phyloP scores from a whole-genome alignment of 345 rosid genomes.

The Kandelia obovata region DNA sequence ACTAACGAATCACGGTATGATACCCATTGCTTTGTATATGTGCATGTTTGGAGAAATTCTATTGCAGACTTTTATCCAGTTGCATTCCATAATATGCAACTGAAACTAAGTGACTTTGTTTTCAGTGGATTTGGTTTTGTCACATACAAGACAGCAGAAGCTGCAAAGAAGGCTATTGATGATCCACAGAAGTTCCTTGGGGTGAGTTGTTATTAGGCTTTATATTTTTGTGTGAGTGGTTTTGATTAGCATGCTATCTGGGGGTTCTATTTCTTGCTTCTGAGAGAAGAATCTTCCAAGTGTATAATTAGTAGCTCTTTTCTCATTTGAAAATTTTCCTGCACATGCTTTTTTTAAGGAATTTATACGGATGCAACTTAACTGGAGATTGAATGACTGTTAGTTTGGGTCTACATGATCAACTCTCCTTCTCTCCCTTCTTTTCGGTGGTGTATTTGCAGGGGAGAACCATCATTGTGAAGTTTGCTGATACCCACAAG shows the following conservation, averaged over 20 bases:
- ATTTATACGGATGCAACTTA: no score
- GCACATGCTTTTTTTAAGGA: neutral
- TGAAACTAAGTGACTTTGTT: neutral
- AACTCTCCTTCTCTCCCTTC: neutral
- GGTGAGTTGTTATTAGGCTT: conserved; percentile 27
- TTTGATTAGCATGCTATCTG: no score
- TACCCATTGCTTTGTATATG: neutral
- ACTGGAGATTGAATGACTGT: neutral
- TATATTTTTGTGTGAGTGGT: no score
- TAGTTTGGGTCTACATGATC: neutral
- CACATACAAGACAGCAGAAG: conserved; percentile 55
- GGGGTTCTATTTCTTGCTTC: no score
- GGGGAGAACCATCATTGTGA: conserved; percentile 51
- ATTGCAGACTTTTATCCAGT: neutral
- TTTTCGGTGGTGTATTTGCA: conserved; percentile 11
- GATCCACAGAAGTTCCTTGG: conserved; percentile 56
- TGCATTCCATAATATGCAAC: neutral
- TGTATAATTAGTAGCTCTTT: neutral
- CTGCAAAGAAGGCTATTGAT: conserved; percentile 59
- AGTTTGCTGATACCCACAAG: conserved; percentile 55
- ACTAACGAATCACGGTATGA: conserved; percentile 57
- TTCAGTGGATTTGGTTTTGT: conserved; percentile 69
- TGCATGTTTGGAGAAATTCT: neutral
- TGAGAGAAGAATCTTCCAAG: no score
- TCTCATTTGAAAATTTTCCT: conserved; percentile 1